These are phyloP conservation scores for Talaromyces sp. DNA, from an alignment of 2,329 filamentous ascomycete genomes.

Conservation along the genomic window DNA sequence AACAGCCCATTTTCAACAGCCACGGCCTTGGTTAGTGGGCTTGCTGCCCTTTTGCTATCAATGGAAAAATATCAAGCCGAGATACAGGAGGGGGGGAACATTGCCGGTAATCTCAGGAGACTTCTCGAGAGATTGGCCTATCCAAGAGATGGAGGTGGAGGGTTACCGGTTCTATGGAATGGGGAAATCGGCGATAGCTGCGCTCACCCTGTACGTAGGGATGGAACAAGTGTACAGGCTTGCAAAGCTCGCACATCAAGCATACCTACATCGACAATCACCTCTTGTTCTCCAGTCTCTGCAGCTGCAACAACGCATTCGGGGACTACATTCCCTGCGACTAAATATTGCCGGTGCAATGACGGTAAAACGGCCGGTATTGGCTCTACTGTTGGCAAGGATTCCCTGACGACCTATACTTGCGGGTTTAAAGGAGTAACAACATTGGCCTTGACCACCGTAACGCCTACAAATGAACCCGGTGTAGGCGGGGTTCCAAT, in stretches of 20 bases:
- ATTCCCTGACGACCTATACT: background rate
- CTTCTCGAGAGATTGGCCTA: background rate
- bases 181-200: background rate
- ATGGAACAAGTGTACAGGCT: background rate
- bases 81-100: no score
- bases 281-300: background rate
- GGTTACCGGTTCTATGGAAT: background rate
- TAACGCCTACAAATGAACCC: background rate
- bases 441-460: background rate
- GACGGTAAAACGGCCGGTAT: background rate
- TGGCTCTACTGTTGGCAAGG: background rate
- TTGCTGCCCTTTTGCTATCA: background rate
- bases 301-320: background rate
- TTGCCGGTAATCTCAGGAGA: background rate
- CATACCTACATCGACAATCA: background rate
- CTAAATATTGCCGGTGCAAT: background rate
- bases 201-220: background rate
- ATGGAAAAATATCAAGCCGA: background rate
- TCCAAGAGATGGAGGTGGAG: background rate
- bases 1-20: background rate
- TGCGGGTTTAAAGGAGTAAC: background rate
- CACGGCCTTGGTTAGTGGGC: background rate
- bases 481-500: background rate
- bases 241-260: background rate
- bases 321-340: background rate